phyloP scores from a whole-genome alignment of 805 yeast genomes.

The Metschnikowia santaceciliae region DNA sequence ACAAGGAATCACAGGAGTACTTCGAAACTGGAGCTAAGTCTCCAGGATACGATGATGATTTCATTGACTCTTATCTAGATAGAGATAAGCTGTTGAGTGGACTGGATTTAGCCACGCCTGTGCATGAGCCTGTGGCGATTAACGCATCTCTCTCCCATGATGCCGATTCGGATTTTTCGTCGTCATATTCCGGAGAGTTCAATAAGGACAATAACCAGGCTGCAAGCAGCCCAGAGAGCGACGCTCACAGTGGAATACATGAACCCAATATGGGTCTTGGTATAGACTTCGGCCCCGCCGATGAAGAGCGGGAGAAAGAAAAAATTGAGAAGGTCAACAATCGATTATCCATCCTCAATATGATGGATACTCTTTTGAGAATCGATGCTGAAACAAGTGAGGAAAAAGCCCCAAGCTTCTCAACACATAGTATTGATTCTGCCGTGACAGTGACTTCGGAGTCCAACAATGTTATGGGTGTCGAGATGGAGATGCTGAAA shows the following conservation, averaged over 20 bases:
- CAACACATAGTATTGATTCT: neutral
- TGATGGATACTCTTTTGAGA: constrained; percentile 4
- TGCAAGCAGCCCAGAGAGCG: neutral
- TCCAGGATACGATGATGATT: constrained; percentile 16
- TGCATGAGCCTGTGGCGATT: neutral
- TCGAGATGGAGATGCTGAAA: neutral
- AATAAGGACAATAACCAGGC: neutral
- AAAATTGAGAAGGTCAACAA: neutral
- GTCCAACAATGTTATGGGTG: neutral
- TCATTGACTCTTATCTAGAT: constrained; percentile 16
- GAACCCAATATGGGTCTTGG: constrained; percentile 3
- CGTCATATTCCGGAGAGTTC: neutral
- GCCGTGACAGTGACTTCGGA: neutral
- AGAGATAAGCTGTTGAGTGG: constrained; percentile 5
- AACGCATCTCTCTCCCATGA: neutral
- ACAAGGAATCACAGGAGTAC: neutral
- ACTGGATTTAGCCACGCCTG: neutral
- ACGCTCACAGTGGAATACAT: neutral
- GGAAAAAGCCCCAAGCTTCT: neutral
- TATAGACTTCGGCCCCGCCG: neutral
- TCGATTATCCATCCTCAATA: constrained; percentile 1
- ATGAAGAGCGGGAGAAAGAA: neutral
- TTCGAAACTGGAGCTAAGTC: constrained; percentile 7
- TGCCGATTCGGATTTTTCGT: neutral
- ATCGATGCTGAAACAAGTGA: neutral